Percentiles rank a stretch among this genome's conserved stretches.
Evolutionary conservation across 139 green algal species (phyloP).

Genomic region (Penium margaritaceum): DNA sequence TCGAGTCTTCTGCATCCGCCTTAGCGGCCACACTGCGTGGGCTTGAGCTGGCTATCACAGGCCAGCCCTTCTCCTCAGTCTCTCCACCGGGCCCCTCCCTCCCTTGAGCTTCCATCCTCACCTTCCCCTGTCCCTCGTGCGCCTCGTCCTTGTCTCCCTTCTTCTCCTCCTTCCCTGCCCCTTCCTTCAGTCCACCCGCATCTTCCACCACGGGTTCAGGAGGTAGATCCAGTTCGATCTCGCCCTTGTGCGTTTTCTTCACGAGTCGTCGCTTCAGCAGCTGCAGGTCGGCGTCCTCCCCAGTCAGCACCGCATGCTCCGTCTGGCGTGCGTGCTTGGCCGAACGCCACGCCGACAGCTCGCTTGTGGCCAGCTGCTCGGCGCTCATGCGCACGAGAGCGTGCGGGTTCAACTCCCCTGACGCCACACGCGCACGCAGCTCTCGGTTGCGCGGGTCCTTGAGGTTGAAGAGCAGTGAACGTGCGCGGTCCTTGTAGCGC

Average conservation of each 20-base stretch:
- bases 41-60: too few relatives aligned
- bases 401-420: constrained; percentile 11
- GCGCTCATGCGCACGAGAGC: constrained; percentile 21
- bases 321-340: constrained; percentile 6
- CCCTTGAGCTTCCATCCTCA: too few relatives aligned
- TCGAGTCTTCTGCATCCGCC: too few relatives aligned
- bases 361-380: constrained; percentile 29
- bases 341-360: constrained; percentile 24
- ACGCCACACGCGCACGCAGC: constrained; percentile 18
- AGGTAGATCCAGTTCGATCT: constrained; percentile 19
- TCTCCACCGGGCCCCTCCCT: too few relatives aligned
- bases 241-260: constrained; percentile 42
- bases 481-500: constrained; percentile 13
- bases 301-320: constrained; percentile 9
- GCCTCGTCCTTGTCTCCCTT: too few relatives aligned
- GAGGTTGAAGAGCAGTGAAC: constrained; percentile 37
- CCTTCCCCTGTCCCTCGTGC: too few relatives aligned
- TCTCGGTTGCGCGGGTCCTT: constrained; percentile 34
- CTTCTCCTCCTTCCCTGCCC: too few relatives aligned
- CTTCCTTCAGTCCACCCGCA: too few relatives aligned
- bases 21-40: too few relatives aligned
- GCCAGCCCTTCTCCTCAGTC: too few relatives aligned
- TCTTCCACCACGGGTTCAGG: too few relatives aligned
- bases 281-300: background rate
- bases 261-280: constrained; percentile 1